These are phyloP conservation scores for Dentiscutata heterogama DNA, from an alignment of 371 early-diverging fungal genomes.

Conservation along the genomic window DNA sequence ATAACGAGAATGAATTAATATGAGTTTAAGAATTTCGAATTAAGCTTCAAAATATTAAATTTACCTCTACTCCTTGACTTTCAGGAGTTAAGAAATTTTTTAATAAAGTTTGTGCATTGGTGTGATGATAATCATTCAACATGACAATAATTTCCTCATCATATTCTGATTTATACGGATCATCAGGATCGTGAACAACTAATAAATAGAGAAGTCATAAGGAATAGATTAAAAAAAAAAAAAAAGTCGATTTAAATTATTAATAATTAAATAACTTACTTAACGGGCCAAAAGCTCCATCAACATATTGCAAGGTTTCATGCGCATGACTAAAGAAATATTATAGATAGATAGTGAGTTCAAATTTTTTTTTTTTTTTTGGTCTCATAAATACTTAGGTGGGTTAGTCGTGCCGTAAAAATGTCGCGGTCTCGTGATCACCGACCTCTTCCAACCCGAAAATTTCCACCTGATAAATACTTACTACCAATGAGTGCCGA, in stretches of 20 bases:
- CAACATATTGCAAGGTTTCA: constrained; percentile 52
- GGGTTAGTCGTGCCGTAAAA: too few relatives aligned
- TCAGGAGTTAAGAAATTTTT: constrained; percentile 51
- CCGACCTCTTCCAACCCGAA: too few relatives aligned
- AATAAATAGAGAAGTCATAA: constrained; percentile 46
- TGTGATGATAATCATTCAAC: constrained; percentile 55
- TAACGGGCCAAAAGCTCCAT: constrained; percentile 54
- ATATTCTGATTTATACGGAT: constrained; percentile 51
- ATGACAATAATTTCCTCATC: constrained; percentile 57
- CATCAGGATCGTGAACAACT: constrained; percentile 58
- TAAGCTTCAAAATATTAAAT: constrained; percentile 46
- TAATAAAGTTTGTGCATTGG: constrained; percentile 51
- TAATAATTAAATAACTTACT: constrained; percentile 46
- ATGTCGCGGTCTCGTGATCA: too few relatives aligned
- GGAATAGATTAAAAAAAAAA: constrained; percentile 44
- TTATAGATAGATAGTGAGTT: constrained; percentile 44
- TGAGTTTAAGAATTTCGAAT: constrained; percentile 46
- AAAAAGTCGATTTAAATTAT: constrained; percentile 46
- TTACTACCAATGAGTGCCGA: constrained; percentile 59
- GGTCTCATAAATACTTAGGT: constrained; percentile 46
- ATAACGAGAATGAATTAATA: constrained; percentile 48
- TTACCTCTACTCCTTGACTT: constrained; percentile 50
- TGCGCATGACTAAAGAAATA: constrained; percentile 53
- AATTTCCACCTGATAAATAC: too few relatives aligned
- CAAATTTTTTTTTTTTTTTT: constrained; percentile 44